phyloP scores from a whole-genome alignment of 495 filamentous ascomycete species.

The Aspergillus campestris region DNA sequence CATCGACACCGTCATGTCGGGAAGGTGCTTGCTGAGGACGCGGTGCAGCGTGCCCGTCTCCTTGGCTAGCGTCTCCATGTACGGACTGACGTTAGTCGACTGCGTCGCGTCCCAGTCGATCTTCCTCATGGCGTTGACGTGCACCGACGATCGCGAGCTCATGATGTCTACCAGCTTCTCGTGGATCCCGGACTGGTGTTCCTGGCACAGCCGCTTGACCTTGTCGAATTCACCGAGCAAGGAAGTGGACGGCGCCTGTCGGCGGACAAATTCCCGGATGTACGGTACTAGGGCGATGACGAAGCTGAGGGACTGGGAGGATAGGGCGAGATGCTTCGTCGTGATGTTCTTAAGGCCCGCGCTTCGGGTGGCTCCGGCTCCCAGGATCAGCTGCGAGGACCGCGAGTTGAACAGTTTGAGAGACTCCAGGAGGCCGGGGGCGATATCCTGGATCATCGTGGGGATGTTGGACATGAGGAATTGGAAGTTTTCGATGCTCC shows the following conservation, averaged over 20 bases:
- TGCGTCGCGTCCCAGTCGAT: slow-evolving; percentile 61
- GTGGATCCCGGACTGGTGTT: slow-evolving; percentile 88
- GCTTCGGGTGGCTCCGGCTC: slow-evolving; percentile 83
- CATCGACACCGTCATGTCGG: slow-evolving; percentile 64
- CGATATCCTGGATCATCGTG: slow-evolving; percentile 77
- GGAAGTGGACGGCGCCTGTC: slow-evolving; percentile 57
- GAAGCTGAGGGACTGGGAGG: slow-evolving; percentile 83
- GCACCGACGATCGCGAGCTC: slow-evolving; percentile 63
- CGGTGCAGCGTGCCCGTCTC: slow-evolving; percentile 84
- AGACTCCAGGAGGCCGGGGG: slow-evolving; percentile 60
- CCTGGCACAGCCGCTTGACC: slow-evolving; percentile 77
- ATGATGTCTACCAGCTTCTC: slow-evolving; percentile 97
- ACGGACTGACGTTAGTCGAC: slow-evolving; percentile 46
- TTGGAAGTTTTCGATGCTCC: slow-evolving; percentile 72
- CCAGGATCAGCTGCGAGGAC: slow-evolving; percentile 87
- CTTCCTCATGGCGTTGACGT: slow-evolving; percentile 66
- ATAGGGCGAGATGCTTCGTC: slow-evolving; percentile 87
- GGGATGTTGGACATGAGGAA: slow-evolving; percentile 77
- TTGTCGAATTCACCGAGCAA: slow-evolving; percentile 90
- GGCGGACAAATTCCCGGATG: slow-evolving; percentile 80
- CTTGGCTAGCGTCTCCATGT: slow-evolving; percentile 87
- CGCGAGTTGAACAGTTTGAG: slow-evolving; percentile 90
- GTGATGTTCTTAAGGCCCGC: slow-evolving; percentile 95
- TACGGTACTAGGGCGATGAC: slow-evolving; percentile 82
- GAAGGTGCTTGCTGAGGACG: slow-evolving; percentile 77